Base-by-base conservation (phyloP, 1,284 basidiomycete genomes). In the Microbotryum lychnidis-dioicae region DNA sequence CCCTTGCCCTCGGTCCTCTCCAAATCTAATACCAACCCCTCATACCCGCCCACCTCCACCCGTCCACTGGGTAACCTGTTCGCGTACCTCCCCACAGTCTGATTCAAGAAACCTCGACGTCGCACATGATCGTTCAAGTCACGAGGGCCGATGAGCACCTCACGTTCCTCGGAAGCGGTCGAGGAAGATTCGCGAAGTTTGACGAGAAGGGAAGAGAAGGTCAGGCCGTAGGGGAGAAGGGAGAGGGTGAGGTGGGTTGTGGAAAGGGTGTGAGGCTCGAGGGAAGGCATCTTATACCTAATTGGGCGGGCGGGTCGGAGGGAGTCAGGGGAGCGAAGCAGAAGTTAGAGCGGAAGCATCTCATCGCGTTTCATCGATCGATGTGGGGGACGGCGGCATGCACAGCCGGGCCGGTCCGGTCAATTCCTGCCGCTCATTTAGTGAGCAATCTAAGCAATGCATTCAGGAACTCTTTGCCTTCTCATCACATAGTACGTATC, bases 1-100 rank as follows among this genome's bases (percentile, higher is more conserved):
- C 33, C n/a, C n/a, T 31, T 27, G 20, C 51, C 53, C 16, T 44
- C 25, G 8, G 37, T 50, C 23, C 21, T 50, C 23, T 25, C 10
- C 37, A 57, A 20, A 7, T 51, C 23, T 12, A 57, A 25, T 23
- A 18, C 33, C 23, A 44, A 14, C 0, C 37, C 21, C 3, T 48
- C 14, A 18, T 42, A 42, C 12, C 37, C 37, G 3, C 18, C 2
- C 5, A 61, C 48, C 8, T 8, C 10, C 8, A 57, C 47, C n/a
- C 63, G 53, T 2, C 60, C 66, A 6, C 60, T 50, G 4, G 67
- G 67, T 1, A 69, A 23, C 10, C 67, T 56, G 45, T 69, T 69
- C 7, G 67, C 67, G 29, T 67, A 66, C 18, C 67, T 54, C 20
- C 58, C 62, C 1, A 61, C 60, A 37, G 46, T 48, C 20, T 49